These are phyloP conservation scores for Diaporthe ampelina DNA, from an alignment of 2,329 filamentous ascomycete genomes.

Conservation along the genomic window DNA sequence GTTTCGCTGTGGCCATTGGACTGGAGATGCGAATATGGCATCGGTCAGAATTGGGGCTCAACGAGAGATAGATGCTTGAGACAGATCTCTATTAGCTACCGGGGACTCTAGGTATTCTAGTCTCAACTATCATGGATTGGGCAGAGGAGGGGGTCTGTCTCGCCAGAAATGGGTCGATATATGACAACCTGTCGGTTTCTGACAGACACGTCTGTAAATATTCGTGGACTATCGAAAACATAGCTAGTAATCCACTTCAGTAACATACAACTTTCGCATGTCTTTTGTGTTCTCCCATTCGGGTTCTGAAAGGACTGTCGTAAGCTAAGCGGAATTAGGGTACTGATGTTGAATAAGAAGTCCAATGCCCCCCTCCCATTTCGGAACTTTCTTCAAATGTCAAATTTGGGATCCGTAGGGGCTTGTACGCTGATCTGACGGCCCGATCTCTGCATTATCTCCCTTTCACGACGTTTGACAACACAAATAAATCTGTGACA, in stretches of 20 bases:
- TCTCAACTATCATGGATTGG: not conserved
- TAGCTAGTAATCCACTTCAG: not conserved
- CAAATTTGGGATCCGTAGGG: too few species aligned
- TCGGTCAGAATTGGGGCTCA: not conserved
- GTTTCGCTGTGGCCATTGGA: not conserved
- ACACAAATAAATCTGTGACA: too few species aligned
- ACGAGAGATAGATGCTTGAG: not conserved
- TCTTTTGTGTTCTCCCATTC: not conserved
- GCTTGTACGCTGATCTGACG: too few species aligned
- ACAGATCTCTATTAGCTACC: not conserved
- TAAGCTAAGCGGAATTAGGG: too few species aligned
- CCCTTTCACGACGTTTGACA: too few species aligned
- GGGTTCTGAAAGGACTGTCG: not conserved
- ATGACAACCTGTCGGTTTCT: not conserved
- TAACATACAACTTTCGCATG: not conserved
- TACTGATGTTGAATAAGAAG: too few species aligned
- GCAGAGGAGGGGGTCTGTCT: not conserved
- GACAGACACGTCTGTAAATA: not conserved
- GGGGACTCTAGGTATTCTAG: too few species aligned
- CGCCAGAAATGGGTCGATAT: slow-evolving; percentile 2
- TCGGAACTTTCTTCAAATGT: too few species aligned
- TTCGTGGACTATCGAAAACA: not conserved
- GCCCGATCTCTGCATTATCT: too few species aligned
- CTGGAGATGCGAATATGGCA: not conserved
- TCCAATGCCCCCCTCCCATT: too few species aligned